These are phyloP conservation scores for Pseudopyricularia javanii DNA, from an alignment of 2,329 filamentous ascomycete genomes.

Conservation along the genomic window DNA sequence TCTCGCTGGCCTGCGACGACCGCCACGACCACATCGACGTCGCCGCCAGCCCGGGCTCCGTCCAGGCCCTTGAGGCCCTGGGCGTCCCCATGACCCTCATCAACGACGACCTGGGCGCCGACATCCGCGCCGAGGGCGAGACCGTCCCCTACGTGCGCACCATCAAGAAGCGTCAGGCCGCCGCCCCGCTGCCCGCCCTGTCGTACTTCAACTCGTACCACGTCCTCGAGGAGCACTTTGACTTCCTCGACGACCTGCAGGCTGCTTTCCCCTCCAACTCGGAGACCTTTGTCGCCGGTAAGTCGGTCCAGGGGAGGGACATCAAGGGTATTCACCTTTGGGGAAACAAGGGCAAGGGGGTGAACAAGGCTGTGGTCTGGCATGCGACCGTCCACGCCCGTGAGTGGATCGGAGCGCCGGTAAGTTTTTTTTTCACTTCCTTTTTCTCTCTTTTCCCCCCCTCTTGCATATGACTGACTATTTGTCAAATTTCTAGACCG, in stretches of 20 bases:
- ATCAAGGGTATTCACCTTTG: slow-evolving; percentile 51
- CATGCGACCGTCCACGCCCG: slow-evolving; percentile 47
- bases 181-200: slow-evolving; percentile 15
- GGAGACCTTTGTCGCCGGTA: slow-evolving; percentile 32
- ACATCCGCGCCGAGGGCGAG: slow-evolving; percentile 20
- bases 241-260: slow-evolving; percentile 33
- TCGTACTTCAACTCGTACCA: slow-evolving; percentile 45
- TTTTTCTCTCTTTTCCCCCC: too few species aligned
- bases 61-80: slow-evolving; percentile 16
- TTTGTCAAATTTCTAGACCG: slow-evolving; percentile 12
- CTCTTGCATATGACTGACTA: too few species aligned
- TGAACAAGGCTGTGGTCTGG: slow-evolving; percentile 36
- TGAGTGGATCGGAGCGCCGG: slow-evolving; percentile 45
- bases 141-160: slow-evolving; percentile 16
- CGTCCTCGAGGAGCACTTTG: slow-evolving; percentile 35
- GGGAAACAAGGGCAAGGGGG: slow-evolving; percentile 28
- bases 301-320: slow-evolving; percentile 28
- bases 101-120: slow-evolving; percentile 26
- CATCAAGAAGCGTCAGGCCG: slow-evolving; percentile 10
- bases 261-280: slow-evolving; percentile 30
- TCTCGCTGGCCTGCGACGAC: slow-evolving; percentile 16
- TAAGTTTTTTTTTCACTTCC: slow-evolving; percentile 13
- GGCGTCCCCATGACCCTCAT: slow-evolving; percentile 16
- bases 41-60: slow-evolving; percentile 22
- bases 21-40: slow-evolving; percentile 19